Conservation (phyloP, 257 asterid genomes). For the Nicotiana sylvestris region DNA sequence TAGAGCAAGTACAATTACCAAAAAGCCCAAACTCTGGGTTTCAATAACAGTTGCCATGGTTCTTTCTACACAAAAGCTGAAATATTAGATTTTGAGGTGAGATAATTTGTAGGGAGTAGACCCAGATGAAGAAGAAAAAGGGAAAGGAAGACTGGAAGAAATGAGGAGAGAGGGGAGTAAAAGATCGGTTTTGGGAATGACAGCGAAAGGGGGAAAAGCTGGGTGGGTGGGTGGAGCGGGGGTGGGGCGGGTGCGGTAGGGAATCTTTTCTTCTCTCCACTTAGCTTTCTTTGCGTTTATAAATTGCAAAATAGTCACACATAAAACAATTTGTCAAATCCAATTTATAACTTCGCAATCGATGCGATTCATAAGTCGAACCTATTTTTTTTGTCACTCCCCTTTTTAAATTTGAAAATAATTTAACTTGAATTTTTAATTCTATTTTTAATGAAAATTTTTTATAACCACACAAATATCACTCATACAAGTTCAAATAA, state of each 20-base stretch:
- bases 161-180: not conserved
- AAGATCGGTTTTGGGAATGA: slow-evolving; percentile 3
- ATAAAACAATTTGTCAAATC: too few relatives aligned
- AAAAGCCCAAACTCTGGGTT: slow-evolving; percentile 12
- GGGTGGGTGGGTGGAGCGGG: not conserved
- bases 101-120: not conserved
- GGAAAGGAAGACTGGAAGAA: not conserved
- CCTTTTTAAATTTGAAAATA: too few relatives aligned
- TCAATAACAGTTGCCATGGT: not conserved
- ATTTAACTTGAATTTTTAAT: too few relatives aligned
- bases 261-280: slow-evolving; percentile 5
- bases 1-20: not conserved
- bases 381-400: too few relatives aligned
- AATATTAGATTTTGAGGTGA: not conserved
- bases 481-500: too few relatives aligned
- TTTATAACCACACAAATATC: too few relatives aligned
- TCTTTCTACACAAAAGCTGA: not conserved
- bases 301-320: too few relatives aligned
- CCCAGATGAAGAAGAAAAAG: not conserved
- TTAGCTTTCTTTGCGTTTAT: not conserved
- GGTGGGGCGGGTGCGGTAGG: not conserved
- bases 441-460: too few relatives aligned
- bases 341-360: too few relatives aligned
- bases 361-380: too few relatives aligned
- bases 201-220: not conserved